These are phyloP conservation scores for Allantophomopsis lycopodina DNA, from an alignment of 2,329 filamentous ascomycete genomes.

Conservation along the genomic window DNA sequence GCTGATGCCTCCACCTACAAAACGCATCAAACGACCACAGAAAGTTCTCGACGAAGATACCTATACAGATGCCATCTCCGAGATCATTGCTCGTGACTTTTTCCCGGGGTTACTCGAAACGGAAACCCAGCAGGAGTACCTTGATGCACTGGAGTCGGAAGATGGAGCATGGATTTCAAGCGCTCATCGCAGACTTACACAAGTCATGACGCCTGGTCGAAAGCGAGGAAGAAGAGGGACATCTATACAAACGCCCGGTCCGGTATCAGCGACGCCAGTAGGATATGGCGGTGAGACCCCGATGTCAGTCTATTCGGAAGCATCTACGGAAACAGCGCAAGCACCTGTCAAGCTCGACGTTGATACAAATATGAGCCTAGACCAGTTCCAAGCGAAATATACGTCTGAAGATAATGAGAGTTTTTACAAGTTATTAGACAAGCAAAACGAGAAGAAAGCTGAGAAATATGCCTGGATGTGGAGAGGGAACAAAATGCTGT, in stretches of 20 bases:
- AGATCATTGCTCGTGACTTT: slow-evolving; percentile 94
- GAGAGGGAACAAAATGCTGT: slow-evolving; percentile 70
- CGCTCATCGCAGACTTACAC: slow-evolving; percentile 56
- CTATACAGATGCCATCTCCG: slow-evolving; percentile 79
- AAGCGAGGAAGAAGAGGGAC: slow-evolving; percentile 20
- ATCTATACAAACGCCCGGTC: slow-evolving; percentile 16
- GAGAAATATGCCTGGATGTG: slow-evolving; percentile 86
- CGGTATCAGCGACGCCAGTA: slow-evolving; percentile 42
- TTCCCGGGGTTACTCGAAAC: slow-evolving; percentile 84
- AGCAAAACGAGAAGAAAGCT: slow-evolving; percentile 71
- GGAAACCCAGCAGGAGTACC: slow-evolving; percentile 80
- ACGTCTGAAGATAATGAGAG: slow-evolving; percentile 97
- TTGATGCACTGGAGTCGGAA: slow-evolving; percentile 79
- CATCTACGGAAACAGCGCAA: slow-evolving; percentile 20
- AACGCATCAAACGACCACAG: slow-evolving; percentile 82
- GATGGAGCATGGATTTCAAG: slow-evolving; percentile 77
- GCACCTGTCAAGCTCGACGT: slow-evolving; percentile 32
- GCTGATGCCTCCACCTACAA: slow-evolving; percentile 84
- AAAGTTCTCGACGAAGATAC: slow-evolving; percentile 86
- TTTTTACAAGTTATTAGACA: slow-evolving; percentile 85
- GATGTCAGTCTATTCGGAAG: slow-evolving; percentile 33
- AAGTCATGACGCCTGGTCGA: slow-evolving; percentile 71
- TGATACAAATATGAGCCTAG: slow-evolving; percentile 68
- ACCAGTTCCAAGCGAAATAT: slow-evolving; percentile 81
- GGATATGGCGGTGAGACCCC: slow-evolving; percentile 65